These are phyloP conservation scores for Macaranga tanarius DNA, from an alignment of 441 rosid species.

Conservation along the genomic window DNA sequence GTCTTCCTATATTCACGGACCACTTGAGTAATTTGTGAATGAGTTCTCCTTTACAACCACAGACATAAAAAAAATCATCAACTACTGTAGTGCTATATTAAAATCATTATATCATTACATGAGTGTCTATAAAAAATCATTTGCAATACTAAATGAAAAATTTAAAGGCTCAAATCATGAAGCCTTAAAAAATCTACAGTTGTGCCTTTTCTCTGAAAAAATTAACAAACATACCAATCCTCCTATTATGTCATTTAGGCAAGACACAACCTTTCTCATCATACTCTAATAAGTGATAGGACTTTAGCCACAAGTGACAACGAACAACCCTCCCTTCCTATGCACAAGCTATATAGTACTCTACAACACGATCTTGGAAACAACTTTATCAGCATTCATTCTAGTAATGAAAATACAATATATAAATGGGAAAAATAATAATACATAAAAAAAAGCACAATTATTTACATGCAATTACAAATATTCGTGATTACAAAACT, in stretches of 20 bases:
- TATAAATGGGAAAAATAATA: not conserved
- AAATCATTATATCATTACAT: not conserved
- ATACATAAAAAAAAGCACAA: not conserved
- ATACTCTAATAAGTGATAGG: too few species aligned
- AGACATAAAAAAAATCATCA: not conserved
- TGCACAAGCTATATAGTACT: too few species aligned
- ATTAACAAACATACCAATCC: too few species aligned
- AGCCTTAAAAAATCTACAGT: too few species aligned
- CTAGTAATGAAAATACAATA: not conserved
- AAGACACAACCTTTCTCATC: too few species aligned
- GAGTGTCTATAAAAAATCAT: too few species aligned
- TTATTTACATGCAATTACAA: not conserved
- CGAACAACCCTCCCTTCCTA: too few species aligned
- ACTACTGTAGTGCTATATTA: not conserved
- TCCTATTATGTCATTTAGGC: not conserved
- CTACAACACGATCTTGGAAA: not conserved
- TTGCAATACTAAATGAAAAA: too few species aligned
- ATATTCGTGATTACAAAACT: slow-evolving; percentile 28
- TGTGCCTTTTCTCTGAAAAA: too few species aligned
- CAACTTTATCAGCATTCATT: not conserved
- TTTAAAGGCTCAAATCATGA: too few species aligned
- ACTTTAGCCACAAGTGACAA: too few species aligned
- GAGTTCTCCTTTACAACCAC: slow-evolving; percentile 68
- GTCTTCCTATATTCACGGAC: slow-evolving; percentile 84
- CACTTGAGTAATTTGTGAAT: slow-evolving; percentile 89